phyloP scores from a whole-genome alignment of 331 rosid genomes.

The Cydonia oblonga region DNA sequence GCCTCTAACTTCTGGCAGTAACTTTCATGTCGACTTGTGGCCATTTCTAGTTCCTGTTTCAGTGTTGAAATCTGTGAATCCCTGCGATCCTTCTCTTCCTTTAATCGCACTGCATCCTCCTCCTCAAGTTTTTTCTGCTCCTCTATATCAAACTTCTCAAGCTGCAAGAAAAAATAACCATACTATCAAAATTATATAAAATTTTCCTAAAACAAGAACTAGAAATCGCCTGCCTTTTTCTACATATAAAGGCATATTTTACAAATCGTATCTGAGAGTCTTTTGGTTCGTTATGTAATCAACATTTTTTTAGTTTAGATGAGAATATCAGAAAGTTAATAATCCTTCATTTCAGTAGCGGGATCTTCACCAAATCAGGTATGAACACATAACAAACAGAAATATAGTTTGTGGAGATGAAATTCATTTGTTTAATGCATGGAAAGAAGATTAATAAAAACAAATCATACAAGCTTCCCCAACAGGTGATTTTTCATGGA shows the following conservation, averaged over 20 bases:
- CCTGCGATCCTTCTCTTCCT: conserved; percentile 46
- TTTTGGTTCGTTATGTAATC: not conserved
- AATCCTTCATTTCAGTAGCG: not conserved
- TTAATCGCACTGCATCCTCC: conserved; percentile 53
- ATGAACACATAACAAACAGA: not conserved
- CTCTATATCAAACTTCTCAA: conserved; percentile 56
- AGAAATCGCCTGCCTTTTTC: not conserved
- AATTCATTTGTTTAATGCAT: not conserved
- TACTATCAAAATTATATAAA: not conserved
- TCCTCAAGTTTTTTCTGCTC: conserved; percentile 75
- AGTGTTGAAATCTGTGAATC: conserved; percentile 50
- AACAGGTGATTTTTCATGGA: not conserved
- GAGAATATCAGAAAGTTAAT: not conserved
- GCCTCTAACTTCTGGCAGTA: conserved; percentile 43
- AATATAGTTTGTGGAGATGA: not conserved
- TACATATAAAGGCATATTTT: not conserved
- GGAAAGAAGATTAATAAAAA: not conserved
- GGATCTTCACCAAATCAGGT: not conserved
- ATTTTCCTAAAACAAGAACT: not conserved
- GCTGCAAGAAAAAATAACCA: conserved; percentile 24
- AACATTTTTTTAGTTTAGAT: not conserved
- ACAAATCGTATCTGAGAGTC: not conserved
- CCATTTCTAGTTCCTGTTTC: conserved; percentile 26
- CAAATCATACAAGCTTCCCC: not conserved
- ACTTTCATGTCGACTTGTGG: conserved; percentile 36